Percentiles rank a stretch among this genome's conserved stretches.
phyloP scores from a whole-genome alignment of 2,329 filamentous ascomycete species.

The Blastomyces gilchristii region DNA sequence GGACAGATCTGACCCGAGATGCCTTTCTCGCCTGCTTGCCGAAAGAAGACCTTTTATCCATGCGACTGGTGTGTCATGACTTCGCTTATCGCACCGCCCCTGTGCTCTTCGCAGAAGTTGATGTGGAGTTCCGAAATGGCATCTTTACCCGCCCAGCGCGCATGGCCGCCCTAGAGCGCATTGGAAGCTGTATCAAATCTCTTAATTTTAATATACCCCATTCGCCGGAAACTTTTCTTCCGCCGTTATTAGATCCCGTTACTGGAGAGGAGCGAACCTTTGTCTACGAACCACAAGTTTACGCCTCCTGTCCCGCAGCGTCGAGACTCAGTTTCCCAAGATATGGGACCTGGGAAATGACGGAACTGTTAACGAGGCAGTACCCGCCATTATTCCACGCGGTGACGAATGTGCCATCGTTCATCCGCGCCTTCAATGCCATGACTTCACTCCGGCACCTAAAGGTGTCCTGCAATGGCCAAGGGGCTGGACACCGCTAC shows the following conservation, averaged over 20 bases:
- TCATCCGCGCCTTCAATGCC: constrained; percentile 62
- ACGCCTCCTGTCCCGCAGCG: constrained; percentile 48
- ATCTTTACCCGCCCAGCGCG: constrained; percentile 66
- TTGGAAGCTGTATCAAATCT: constrained; percentile 69
- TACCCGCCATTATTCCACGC: constrained; percentile 85
- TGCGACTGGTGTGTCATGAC: constrained; percentile 30
- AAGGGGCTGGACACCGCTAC: constrained; percentile 58
- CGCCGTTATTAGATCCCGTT: constrained; percentile 68
- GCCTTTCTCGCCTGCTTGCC: constrained; percentile 24
- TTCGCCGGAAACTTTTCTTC: constrained; percentile 66
- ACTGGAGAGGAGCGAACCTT: constrained; percentile 72
- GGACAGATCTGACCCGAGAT: constrained; percentile 25
- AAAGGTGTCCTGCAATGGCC: constrained; percentile 64
- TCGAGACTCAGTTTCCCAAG: constrained; percentile 53
- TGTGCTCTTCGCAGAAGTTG: constrained; percentile 35
- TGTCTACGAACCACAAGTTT: constrained; percentile 65
- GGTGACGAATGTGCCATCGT: constrained; percentile 75
- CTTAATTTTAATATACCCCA: constrained; percentile 71
- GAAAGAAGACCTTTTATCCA: constrained; percentile 25
- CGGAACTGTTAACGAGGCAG: constrained; percentile 71
- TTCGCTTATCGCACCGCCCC: constrained; percentile 27
- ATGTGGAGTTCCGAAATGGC: constrained; percentile 45
- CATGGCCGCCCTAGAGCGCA: constrained; percentile 62
- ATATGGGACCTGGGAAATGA: constrained; percentile 69
- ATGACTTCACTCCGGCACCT: constrained; percentile 63